Evolutionary conservation across 2,329 filamentous ascomycete genomes (phyloP), one percentile per base, ranked within the genome.

Genomic region (Cladobotryum protrusum): DNA sequence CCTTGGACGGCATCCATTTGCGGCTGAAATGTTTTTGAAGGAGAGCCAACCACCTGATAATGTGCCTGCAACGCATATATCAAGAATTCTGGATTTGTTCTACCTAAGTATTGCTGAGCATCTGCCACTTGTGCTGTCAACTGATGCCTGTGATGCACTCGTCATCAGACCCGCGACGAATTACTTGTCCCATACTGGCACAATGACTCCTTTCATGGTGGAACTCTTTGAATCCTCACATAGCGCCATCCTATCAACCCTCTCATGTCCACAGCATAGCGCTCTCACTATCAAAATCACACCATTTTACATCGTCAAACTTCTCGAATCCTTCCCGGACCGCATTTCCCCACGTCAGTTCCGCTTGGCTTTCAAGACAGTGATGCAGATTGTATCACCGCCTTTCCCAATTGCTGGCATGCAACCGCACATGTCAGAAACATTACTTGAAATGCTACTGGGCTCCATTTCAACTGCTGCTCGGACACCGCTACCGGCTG

Each of bases 21-120:
- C 86, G 24, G 77, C 82, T 4, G 78, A 85, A 53, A 73, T 77
- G 17, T 88, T 95, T 58, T 70, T 95, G 19, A 72, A 75, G 53
- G 77, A 79, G 17, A 85, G 86, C 45, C 75, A 77, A 3, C 70
- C 72, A 1, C 56, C 63, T 20, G 59, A 68, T 53, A 50, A 81
- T 15, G 5, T 51, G n/a, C 6, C 56, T 3, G 53, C 56, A 7
- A 62, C 57, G 20, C 63, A 62, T 46, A 72, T 89, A 2, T 81
- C 89, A 57, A 78, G 86, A 50, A 85, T 79, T 15, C 72, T 92
- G n/a, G 87, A 93, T 62, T 78, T 95, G 14, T 96, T 89, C 71
- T 95, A 95, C 68, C 78, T 96, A 54, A 93, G 95, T 62, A 81
- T 85, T 0, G 85, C 87, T 2, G 91, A 96, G 64, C 88, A 95